These are phyloP conservation scores for Monosporascus sp. DNA, from an alignment of 2,329 filamentous ascomycete genomes.

Conservation along the genomic window DNA sequence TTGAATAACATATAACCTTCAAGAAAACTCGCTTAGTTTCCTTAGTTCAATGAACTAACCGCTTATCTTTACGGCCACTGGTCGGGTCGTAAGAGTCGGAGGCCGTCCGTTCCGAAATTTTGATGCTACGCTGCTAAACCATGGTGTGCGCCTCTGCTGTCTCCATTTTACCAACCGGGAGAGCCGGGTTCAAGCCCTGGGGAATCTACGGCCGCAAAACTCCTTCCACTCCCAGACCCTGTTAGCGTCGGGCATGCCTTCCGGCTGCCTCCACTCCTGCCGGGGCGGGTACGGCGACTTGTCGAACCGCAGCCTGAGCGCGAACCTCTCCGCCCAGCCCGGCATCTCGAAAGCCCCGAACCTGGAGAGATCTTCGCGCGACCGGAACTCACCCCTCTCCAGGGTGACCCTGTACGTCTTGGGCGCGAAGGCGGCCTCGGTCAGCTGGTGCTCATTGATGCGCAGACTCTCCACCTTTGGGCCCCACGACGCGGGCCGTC, in stretches of 20 bases:
- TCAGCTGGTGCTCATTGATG: background rate
- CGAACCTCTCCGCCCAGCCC: background rate
- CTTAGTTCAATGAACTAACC: too few relatives aligned
- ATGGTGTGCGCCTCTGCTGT: too few relatives aligned
- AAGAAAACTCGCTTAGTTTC: too few relatives aligned
- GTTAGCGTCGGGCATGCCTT: background rate
- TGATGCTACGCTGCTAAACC: too few relatives aligned
- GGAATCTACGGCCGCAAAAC: background rate
- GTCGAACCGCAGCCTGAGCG: background rate
- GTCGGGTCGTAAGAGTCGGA: too few relatives aligned
- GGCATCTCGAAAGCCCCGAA: background rate
- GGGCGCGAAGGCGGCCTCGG: background rate
- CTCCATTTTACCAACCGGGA: too few relatives aligned
- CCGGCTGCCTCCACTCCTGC: background rate
- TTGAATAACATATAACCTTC: too few relatives aligned
- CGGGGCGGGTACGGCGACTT: background rate
- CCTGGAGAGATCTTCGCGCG: background rate
- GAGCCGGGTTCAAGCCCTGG: too few relatives aligned
- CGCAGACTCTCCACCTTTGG: too few relatives aligned
- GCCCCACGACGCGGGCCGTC: too few relatives aligned
- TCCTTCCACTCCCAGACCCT: conserved; percentile 1
- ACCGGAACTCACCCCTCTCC: background rate
- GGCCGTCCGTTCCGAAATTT: too few relatives aligned
- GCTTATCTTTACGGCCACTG: too few relatives aligned
- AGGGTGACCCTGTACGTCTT: background rate